Base-by-base conservation (phyloP, 1,284 basidiomycete species). In the Ganoderma meredithae region DNA sequence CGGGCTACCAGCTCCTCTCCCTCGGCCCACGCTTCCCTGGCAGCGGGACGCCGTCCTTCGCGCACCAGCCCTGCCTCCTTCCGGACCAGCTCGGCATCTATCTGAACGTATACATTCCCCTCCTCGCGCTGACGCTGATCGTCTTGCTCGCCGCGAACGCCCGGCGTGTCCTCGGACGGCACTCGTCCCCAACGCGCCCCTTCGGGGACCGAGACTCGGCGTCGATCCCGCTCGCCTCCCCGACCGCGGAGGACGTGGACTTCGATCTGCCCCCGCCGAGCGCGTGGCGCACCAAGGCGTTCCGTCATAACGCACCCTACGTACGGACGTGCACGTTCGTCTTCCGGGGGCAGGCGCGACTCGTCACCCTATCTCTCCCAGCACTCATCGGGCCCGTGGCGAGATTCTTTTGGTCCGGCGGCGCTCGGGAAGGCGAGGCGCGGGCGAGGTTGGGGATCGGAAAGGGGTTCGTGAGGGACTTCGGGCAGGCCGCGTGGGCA, bases 1-100 rank as follows among this genome's bases (percentile, higher is more conserved):
- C 90, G 0, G 90, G 89, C 31, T 88, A 90, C 76, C 87, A 89
- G 71, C 82, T 92, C n/a, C 81, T 92, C 62, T 87, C 88, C 3
- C 83, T 91, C 36, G 77, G 82, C 17, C 78, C 82, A 9, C 81
- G 82, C 2, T 47, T 63, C 25, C 1, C 61, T 0, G 44, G 27
- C 55, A 67, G 63, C 53, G 60, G 66, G 10, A n/a, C 9, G 62
- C 66, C 66, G 69, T 71, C 67, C 78, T 80, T 80, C 65, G 83
- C 83, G n/a, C 83, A 88, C 71, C 74, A 77, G 39, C 82, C 84
- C 9, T 91, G 90, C 76, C 73, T 86, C 66, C 81, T 91, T 4
- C 90, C 89, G 0, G 84, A 89, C 76, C 88, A 90, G 70, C 75
- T 85, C 40, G 80, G 81, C 43, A 85, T 89, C 60, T 90, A 88